Conservation (phyloP, 2,329 filamentous ascomycete genomes). For the Diaporthe aspalathi region DNA sequence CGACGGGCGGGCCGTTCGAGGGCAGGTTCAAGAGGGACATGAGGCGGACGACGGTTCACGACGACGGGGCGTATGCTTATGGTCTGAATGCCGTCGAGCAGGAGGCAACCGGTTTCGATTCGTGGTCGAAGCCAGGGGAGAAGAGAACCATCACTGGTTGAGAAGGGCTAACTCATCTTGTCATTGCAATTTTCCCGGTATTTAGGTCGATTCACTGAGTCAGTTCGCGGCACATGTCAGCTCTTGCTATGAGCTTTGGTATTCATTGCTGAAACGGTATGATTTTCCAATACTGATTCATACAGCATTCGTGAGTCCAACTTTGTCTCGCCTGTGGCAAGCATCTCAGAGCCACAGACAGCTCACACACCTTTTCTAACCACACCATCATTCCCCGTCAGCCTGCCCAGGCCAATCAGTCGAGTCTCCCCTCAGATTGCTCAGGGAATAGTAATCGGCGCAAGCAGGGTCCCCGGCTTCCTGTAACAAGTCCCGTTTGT, state of each 20-base stretch:
- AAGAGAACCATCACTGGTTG: not conserved
- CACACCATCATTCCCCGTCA: not conserved
- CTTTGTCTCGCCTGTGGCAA: too few species aligned
- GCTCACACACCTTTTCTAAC: not conserved
- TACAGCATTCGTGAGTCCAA: not conserved
- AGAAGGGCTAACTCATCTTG: not conserved
- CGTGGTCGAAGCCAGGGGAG: constrained; percentile 6
- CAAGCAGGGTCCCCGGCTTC: constrained; percentile 7
- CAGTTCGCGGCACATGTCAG: not conserved
- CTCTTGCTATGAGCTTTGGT: not conserved
- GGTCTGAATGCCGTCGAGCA: constrained; percentile 48
- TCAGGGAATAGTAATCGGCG: not conserved
- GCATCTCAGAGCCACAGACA: too few species aligned
- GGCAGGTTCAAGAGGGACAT: constrained; percentile 63
- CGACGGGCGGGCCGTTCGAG: constrained; percentile 59
- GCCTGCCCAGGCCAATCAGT: accelerated
- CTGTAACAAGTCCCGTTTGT: constrained; percentile 10
- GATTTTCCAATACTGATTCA: not conserved
- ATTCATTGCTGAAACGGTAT: not conserved
- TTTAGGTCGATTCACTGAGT: too few species aligned
- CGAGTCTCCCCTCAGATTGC: not conserved
- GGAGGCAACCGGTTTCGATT: constrained; percentile 43
- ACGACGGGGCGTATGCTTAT: constrained; percentile 52
- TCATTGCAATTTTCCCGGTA: too few species aligned
- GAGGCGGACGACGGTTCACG: constrained; percentile 67